These are phyloP conservation scores for Lagenidium sp. DNA, from an alignment of 352 stramenopile species.

Conservation along the genomic window DNA sequence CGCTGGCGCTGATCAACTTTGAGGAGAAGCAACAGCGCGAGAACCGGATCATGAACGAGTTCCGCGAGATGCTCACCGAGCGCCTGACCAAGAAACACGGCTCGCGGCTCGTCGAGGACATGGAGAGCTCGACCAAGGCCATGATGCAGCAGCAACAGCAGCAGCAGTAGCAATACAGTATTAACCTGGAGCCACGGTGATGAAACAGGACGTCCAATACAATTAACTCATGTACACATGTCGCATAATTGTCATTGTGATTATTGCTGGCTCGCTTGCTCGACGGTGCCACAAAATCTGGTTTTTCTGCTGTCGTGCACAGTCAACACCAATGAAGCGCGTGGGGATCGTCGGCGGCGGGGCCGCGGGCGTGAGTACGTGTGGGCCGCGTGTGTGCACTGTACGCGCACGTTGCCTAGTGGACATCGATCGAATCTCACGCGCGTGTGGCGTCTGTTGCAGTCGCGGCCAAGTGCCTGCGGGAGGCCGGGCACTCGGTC, in stretches of 20 bases:
- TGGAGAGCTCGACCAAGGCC: constrained; percentile 59
- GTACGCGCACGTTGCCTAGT: not conserved
- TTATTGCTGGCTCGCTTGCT: too few species aligned
- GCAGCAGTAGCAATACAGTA: not conserved
- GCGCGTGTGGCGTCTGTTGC: not conserved
- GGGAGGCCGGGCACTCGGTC: constrained; percentile 52
- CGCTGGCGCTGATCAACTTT: constrained; percentile 97
- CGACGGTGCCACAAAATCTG: too few species aligned
- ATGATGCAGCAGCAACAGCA: constrained; percentile 25
- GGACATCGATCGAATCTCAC: not conserved
- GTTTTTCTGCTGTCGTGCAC: too few species aligned
- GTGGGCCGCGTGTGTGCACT: too few species aligned
- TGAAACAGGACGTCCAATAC: too few species aligned
- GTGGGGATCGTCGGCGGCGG: constrained; percentile 68
- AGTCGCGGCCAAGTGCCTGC: constrained; percentile 68
- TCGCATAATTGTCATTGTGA: not conserved
- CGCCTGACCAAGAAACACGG: constrained; percentile 85
- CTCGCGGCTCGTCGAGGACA: constrained; percentile 77
- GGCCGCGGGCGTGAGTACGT: constrained; percentile 68
- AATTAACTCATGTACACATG: too few species aligned
- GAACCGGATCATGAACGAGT: constrained; percentile 96
- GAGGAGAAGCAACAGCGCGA: constrained; percentile 99
- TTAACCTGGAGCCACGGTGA: too few species aligned
- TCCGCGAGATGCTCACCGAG: constrained; percentile 90
- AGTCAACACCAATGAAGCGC: too few species aligned